Conservation (phyloP, 2,329 filamentous ascomycete genomes). For the Verticillium tricorpus region DNA sequence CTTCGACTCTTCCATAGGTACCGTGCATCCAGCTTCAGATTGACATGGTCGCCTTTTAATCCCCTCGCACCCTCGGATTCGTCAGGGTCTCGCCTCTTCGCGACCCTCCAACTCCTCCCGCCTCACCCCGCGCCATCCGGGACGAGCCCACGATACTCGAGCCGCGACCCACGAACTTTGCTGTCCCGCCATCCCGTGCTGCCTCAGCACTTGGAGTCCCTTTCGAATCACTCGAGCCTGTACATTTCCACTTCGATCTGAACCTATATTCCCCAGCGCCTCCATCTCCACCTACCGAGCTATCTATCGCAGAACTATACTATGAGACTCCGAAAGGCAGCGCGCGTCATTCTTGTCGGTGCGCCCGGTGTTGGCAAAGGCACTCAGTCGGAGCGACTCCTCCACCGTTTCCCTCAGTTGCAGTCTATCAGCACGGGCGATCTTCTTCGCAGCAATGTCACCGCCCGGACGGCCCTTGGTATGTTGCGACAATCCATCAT, state of each 20-base stretch:
- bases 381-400: constrained; percentile 86
- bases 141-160: constrained; percentile 1
- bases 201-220: constrained; percentile 5
- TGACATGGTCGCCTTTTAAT: constrained; percentile 11
- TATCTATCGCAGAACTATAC: constrained; percentile 2
- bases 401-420: constrained; percentile 82
- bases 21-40: constrained; percentile 1
- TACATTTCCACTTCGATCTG: not conserved
- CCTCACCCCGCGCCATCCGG: constrained; percentile 10
- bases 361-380: constrained; percentile 97
- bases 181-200: not conserved
- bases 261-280: not conserved
- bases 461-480: constrained; percentile 82
- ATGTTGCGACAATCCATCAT: constrained; percentile 19
- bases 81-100: constrained; percentile 11
- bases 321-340: constrained; percentile 72
- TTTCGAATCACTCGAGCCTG: not conserved
- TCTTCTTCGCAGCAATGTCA: constrained; percentile 86
- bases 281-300: not conserved
- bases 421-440: constrained; percentile 93
- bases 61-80: constrained; percentile 3
- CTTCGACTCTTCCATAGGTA: constrained; percentile 1
- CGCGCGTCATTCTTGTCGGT: constrained; percentile 89
- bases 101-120: constrained; percentile 3
- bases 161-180: not conserved